These are phyloP conservation scores for Stagonosporopsis vannaccii DNA, from an alignment of 2,329 filamentous ascomycete genomes.

Conservation along the genomic window DNA sequence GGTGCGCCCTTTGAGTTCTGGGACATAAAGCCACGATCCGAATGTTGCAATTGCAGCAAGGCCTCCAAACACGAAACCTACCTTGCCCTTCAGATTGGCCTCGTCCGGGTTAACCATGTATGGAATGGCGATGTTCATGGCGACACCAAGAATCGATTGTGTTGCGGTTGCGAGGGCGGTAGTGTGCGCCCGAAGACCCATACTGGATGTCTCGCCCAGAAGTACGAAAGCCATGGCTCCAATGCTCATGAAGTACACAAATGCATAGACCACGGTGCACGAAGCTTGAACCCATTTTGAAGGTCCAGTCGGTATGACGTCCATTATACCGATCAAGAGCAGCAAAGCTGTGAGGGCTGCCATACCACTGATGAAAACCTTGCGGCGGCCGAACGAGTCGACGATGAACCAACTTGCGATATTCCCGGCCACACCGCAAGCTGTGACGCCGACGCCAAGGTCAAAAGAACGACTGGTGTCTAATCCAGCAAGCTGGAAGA, in stretches of 20 bases:
- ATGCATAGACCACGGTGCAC: constrained; percentile 49
- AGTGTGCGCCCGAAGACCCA: constrained; percentile 84
- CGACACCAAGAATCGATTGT: constrained; percentile 47
- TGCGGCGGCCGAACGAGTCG: constrained; percentile 74
- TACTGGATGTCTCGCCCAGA: constrained; percentile 79
- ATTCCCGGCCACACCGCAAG: constrained; percentile 74
- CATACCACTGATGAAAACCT: constrained; percentile 72
- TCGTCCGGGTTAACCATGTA: constrained; percentile 52
- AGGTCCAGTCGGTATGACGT: constrained; percentile 56
- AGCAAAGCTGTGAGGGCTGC: constrained; percentile 64
- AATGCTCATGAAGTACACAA: constrained; percentile 82
- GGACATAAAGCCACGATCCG: constrained; percentile 46
- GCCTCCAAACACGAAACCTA: constrained; percentile 50
- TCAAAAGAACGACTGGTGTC: constrained; percentile 44
- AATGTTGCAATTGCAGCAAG: constrained; percentile 38
- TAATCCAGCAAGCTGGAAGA: constrained; percentile 52
- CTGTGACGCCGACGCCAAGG: constrained; percentile 60
- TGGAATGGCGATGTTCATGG: constrained; percentile 42
- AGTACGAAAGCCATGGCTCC: constrained; percentile 87
- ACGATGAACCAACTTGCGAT: constrained; percentile 80
- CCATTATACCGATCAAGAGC: constrained; percentile 79
- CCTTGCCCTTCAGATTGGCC: constrained; percentile 47
- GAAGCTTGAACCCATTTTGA: constrained; percentile 46
- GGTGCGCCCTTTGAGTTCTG: constrained; percentile 48
- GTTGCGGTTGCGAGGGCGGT: constrained; percentile 71